Percentiles rank a stretch among this genome's conserved stretches.
phyloP scores from a whole-genome alignment of 2,329 filamentous ascomycete genomes.

The Aureobasidium uvarum region DNA sequence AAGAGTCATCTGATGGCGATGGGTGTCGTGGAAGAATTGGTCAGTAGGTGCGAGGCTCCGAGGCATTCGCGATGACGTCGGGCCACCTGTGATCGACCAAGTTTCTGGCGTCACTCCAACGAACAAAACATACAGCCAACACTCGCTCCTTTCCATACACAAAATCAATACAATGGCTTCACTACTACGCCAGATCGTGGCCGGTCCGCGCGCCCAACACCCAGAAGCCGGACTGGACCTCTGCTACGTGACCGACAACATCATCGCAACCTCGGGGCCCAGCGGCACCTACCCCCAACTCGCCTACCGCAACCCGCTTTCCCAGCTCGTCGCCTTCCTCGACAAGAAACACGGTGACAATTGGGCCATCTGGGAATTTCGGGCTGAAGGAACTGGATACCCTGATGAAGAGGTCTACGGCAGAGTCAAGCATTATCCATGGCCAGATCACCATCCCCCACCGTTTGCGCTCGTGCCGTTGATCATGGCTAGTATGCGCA shows the following conservation, averaged over 20 bases:
- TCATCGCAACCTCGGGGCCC: conserved; percentile 77
- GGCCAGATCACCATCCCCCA: conserved; percentile 95
- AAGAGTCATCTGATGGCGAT: background rate
- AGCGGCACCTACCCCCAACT: conserved; percentile 84
- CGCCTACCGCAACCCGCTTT: conserved; percentile 90
- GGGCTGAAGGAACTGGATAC: conserved; percentile 94
- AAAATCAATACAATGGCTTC: conserved; percentile 53
- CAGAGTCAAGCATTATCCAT: conserved; percentile 86
- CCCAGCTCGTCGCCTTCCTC: conserved; percentile 82
- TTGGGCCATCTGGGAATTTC: conserved; percentile 98
- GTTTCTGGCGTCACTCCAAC: background rate
- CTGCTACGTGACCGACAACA: conserved; percentile 89
- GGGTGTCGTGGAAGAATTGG: background rate
- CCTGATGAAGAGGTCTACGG: conserved; percentile 85
- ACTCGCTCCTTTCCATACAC: background rate
- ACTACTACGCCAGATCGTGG: conserved; percentile 85
- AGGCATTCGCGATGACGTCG: conserved; percentile 8
- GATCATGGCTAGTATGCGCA: conserved; percentile 88
- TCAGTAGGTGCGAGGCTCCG: conserved; percentile 8
- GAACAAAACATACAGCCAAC: background rate
- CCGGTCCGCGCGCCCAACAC: conserved; percentile 78
- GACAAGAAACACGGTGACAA: conserved; percentile 77
- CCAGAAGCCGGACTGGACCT: conserved; percentile 86
- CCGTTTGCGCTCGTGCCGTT: conserved; percentile 85
- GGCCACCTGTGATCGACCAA: background rate